Evolutionary conservation across 2,329 filamentous ascomycete genomes (phyloP), one percentile per base, ranked within the genome.

Genomic region (Huntiella moniliformis): DNA sequence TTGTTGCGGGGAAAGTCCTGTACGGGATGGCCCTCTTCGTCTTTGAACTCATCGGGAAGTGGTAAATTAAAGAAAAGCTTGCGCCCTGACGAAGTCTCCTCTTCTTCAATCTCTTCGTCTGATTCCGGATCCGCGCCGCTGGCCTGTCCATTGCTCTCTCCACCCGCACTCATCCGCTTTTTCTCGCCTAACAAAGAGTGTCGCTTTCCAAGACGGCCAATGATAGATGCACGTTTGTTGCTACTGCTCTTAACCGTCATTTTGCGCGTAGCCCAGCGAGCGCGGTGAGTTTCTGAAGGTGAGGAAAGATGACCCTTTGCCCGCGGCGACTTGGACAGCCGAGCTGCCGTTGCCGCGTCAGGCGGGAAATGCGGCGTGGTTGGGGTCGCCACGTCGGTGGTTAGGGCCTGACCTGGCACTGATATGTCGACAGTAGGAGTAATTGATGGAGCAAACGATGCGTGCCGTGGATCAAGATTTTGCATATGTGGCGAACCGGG

Each of bases 211-310:
- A 78, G 67, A 54, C 86, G 79, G 56, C 82, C 78, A 56, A 91
- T 74, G 52, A 96, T 78, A 39, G 83, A 91, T 48, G 79, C 66
- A 52, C 91, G 78, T 69, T 95, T 96, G 59, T 74, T 71, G 54
- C 71, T 68, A 52, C 81, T 84, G 58, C 78, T 82, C 57, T 77
- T 73, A 55, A 82, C 76, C 11, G 78, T 77, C 61, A 82, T 74
- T 60, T 85, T 83, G 57, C 87, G 83, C n/a, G 91, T 96, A 13
- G 91, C 88, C 91, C 91, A 96, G 76, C 91, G 73, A 61, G 91
- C 78, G 58, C 87, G 73, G 59, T 88, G 85, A 16, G 78, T 80
- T 47, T 50, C 45, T 5, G 45, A 47, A 6, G 45, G 48, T 7
- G 48, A 50, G 40, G 39, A 34, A 3, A 47, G 31, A 33, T 50